These are phyloP conservation scores for Fusarium devonianum DNA, from an alignment of 2,329 filamentous ascomycete species.

Conservation along the genomic window DNA sequence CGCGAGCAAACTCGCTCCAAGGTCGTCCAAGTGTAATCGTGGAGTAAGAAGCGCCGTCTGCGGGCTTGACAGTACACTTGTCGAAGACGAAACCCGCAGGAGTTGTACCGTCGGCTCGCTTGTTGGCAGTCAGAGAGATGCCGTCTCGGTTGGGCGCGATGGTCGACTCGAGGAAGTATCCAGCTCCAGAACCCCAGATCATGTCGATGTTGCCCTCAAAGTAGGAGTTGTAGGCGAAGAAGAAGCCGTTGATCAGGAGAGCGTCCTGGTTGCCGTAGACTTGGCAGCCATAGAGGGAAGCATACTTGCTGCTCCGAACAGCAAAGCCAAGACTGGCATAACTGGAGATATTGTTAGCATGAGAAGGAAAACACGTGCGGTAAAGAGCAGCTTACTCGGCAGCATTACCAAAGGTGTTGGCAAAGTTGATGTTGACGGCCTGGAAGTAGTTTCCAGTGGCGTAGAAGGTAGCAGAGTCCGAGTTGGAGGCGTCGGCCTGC, in stretches of 20 bases:
- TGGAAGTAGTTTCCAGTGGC: constrained; percentile 38
- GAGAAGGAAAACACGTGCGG: rapidly evolving
- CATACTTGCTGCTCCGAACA: constrained; percentile 47
- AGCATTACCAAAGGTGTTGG: constrained; percentile 32
- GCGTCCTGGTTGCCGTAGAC: constrained; percentile 60
- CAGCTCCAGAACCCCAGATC: constrained; percentile 52
- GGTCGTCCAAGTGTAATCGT: constrained; percentile 33
- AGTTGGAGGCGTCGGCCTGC: constrained; percentile 34
- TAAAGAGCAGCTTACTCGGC: constrained; percentile 15
- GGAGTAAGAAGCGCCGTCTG: constrained; percentile 35
- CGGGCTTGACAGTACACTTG: constrained; percentile 43
- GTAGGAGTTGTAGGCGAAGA: constrained; percentile 54
- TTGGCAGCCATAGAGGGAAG: constrained; percentile 51
- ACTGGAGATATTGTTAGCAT: constrained; percentile 36
- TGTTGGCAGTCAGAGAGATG: constrained; percentile 46
- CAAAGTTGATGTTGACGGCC: constrained; percentile 38
- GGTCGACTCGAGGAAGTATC: constrained; percentile 51
- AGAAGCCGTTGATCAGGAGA: constrained; percentile 54
- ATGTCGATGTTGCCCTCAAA: constrained; percentile 59
- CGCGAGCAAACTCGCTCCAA: constrained; percentile 35
- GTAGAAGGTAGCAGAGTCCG: constrained; percentile 37
- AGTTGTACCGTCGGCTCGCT: constrained; percentile 49
- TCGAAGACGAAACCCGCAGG: constrained; percentile 47
- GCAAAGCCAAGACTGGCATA: constrained; percentile 55
- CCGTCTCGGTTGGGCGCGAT: constrained; percentile 44